Conservation (phyloP, 768 basidiomycete genomes). For the Auriscalpium microsporum region DNA sequence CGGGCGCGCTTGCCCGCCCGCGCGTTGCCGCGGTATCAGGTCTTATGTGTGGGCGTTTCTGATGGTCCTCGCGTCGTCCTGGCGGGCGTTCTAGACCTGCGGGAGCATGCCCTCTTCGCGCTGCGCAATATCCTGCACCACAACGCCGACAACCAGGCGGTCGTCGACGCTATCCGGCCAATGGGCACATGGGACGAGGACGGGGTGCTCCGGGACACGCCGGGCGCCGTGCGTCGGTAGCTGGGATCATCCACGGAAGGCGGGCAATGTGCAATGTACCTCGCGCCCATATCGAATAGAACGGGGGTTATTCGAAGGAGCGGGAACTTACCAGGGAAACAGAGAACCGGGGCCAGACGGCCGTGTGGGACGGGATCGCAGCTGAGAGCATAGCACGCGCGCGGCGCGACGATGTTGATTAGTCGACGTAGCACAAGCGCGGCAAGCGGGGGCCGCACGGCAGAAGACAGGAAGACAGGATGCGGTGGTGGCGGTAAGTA, state of each 20-base stretch:
- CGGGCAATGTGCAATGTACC: too few species aligned
- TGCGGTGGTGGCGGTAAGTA: neutral
- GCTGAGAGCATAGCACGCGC: neutral
- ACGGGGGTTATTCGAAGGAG: too few species aligned
- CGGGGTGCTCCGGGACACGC: slow-evolving; percentile 39
- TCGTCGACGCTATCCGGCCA: slow-evolving; percentile 68
- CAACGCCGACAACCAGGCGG: slow-evolving; percentile 72
- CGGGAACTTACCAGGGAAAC: neutral
- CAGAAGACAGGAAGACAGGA: neutral
- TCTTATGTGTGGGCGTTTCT: neutral
- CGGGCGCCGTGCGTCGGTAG: slow-evolving; percentile 18
- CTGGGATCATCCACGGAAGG: neutral
- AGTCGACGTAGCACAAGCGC: neutral
- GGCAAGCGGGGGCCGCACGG: neutral
- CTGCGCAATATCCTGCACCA: slow-evolving; percentile 68
- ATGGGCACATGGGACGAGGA: slow-evolving; percentile 48
- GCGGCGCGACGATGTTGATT: neutral
- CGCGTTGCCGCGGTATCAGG: neutral
- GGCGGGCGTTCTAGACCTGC: slow-evolving; percentile 49
- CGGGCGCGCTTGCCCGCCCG: neutral
- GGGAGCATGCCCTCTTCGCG: slow-evolving; percentile 87
- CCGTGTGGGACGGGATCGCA: too few species aligned
- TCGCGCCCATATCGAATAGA: too few species aligned
- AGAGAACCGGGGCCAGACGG: too few species aligned
- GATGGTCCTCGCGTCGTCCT: slow-evolving; percentile 1